A percentile compares a stretch with the other conserved stretches of the same genome.
phyloP scores from a whole-genome alignment of 2,329 filamentous ascomycete species.

The Clonostachys sp. region DNA sequence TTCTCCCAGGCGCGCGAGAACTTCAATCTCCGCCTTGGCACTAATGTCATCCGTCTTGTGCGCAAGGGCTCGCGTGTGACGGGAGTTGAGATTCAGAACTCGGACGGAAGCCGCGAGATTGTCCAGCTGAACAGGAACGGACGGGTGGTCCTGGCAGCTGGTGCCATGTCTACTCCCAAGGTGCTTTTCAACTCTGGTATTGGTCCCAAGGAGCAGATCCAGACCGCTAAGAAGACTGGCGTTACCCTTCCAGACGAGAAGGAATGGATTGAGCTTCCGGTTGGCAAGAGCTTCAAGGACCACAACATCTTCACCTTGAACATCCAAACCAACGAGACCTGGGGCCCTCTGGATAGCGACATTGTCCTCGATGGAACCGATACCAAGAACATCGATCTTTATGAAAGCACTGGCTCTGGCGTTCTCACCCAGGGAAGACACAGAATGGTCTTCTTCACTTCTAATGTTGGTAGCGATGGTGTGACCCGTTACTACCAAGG shows the following conservation, averaged over 20 bases:
- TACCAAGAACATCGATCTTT: conserved; percentile 20
- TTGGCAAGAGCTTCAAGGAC: conserved; percentile 46
- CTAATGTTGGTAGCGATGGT: conserved; percentile 31
- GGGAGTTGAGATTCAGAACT: conserved; percentile 60
- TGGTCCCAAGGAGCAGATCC: conserved; percentile 55
- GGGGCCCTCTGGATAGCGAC: conserved; percentile 9
- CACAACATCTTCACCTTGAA: conserved; percentile 31
- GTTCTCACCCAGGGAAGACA: conserved; percentile 37
- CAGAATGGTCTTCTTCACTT: conserved; percentile 41
- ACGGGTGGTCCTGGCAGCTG: conserved; percentile 62
- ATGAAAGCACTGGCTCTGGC: conserved; percentile 23
- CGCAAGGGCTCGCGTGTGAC: conserved; percentile 56
- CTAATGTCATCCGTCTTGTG: conserved; percentile 58
- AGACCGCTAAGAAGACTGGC: conserved; percentile 36
- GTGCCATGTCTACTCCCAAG: conserved; percentile 63
- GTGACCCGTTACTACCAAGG: conserved; percentile 32
- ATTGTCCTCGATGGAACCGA: conserved; percentile 17
- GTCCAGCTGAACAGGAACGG: conserved; percentile 57
- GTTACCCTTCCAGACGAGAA: conserved; percentile 40
- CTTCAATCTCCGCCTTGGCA: conserved; percentile 62
- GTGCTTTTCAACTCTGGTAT: conserved; percentile 58
- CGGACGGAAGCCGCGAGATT: conserved; percentile 42
- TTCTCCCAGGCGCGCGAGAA: conserved; percentile 52
- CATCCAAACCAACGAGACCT: conserved; percentile 16
- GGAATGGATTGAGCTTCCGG: conserved; percentile 53